Conservation (phyloP, 108 stramenopile species). For the Phaeodactylum tricornutum region DNA sequence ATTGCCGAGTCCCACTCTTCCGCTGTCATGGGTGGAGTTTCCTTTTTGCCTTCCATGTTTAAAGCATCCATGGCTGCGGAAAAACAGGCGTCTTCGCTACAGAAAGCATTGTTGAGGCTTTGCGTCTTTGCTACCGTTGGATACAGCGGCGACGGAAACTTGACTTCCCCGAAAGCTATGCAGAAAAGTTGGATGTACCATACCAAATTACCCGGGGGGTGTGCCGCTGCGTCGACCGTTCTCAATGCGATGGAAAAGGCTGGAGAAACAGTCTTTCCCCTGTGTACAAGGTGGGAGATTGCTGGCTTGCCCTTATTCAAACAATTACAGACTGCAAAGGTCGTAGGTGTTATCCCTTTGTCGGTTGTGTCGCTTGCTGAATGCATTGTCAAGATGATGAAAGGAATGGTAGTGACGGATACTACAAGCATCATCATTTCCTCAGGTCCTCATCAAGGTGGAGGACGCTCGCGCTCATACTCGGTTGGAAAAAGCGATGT, state of each 20-base stretch:
- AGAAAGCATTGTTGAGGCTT: background rate
- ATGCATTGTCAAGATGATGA: conserved; percentile 47
- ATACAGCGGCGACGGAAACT: too few relatives aligned
- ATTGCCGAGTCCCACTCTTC: too few relatives aligned
- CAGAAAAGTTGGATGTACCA: too few relatives aligned
- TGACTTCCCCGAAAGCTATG: too few relatives aligned
- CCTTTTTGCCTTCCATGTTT: background rate
- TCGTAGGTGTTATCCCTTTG: background rate
- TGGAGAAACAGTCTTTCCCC: conserved; percentile 56
- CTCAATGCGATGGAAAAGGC: conserved; percentile 50
- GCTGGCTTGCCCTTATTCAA: conserved; percentile 48
- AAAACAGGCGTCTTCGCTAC: too few relatives aligned
- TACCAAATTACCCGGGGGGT: conserved; percentile 22
- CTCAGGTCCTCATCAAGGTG: conserved; percentile 53
- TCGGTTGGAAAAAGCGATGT: conserved; percentile 55
- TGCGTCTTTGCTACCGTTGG: conserved; percentile 1
- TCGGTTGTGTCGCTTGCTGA: conserved; percentile 9
- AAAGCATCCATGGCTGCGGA: too few relatives aligned
- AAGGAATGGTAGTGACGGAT: conserved; percentile 42
- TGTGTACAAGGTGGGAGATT: conserved; percentile 41
- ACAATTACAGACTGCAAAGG: background rate
- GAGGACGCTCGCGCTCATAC: conserved; percentile 63
- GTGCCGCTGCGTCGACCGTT: conserved; percentile 26
- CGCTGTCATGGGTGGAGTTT: conserved; percentile 9
- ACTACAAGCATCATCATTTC: conserved; percentile 46